phyloP scores from a whole-genome alignment of 1,139 yeast genomes.

The Geotrichum restrictum region DNA sequence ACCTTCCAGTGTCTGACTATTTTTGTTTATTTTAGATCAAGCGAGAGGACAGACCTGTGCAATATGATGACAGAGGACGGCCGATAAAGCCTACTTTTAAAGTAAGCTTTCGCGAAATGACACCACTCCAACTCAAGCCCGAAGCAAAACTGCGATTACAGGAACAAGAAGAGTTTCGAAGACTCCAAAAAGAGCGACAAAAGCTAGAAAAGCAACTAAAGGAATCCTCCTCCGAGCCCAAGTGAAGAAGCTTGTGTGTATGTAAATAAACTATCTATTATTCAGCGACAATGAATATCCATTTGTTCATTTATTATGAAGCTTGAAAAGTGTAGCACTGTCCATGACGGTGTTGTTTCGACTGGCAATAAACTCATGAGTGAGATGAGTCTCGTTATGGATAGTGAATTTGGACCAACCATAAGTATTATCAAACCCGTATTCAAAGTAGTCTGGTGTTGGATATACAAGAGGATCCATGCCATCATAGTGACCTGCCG shows the following conservation, averaged over 20 bases:
- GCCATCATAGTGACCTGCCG: constrained; percentile 36
- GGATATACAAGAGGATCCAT: constrained; percentile 26
- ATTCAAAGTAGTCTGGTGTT: constrained; percentile 22
- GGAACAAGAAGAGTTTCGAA: constrained; percentile 12
- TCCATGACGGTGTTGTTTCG: constrained; percentile 44
- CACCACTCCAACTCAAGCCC: constrained; percentile 39
- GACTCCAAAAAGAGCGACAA: constrained; percentile 19
- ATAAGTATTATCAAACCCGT: constrained; percentile 26
- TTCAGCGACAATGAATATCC: not conserved
- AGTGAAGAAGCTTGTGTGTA: not conserved
- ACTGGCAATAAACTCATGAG: constrained; percentile 39
- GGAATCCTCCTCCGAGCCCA: not conserved
- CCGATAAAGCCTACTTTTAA: constrained; percentile 32
- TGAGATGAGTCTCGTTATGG: constrained; percentile 50
- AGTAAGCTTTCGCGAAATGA: constrained; percentile 38
- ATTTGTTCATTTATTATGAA: not conserved
- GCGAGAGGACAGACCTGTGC: constrained; percentile 23
- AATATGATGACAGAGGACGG: constrained; percentile 30
- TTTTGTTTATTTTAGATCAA: constrained; percentile 15
- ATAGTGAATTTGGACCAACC: constrained; percentile 44
- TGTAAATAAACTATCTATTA: not conserved
- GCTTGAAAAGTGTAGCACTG: constrained; percentile 30
- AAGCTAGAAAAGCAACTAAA: constrained; percentile 15
- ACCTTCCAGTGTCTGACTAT: not conserved
- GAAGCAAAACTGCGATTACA: constrained; percentile 30